phyloP scores from a whole-genome alignment of 73 alveolate genomes.

The Blepharisma stoltei region DNA sequence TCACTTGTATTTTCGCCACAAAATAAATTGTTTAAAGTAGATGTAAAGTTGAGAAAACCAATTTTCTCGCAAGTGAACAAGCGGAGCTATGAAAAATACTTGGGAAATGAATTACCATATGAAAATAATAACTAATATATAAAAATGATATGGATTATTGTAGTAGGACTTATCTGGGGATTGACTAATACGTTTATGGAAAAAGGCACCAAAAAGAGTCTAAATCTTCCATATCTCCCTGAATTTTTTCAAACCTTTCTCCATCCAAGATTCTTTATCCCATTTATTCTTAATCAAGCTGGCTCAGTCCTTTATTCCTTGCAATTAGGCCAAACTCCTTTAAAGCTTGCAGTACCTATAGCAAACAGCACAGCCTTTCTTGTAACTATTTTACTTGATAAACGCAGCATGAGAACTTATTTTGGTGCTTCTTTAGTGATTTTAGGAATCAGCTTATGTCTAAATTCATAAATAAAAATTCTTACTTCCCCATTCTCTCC shows the following conservation, averaged over 20 bases:
- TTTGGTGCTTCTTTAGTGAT: slow-evolving; percentile 39
- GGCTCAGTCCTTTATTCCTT: slow-evolving; percentile 51
- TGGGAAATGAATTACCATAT: too few relatives aligned
- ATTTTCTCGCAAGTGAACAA: too few relatives aligned
- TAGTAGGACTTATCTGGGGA: slow-evolving; percentile 71
- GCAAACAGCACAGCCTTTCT: slow-evolving; percentile 46
- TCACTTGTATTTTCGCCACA: too few relatives aligned
- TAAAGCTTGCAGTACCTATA: slow-evolving; percentile 41
- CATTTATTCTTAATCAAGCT: slow-evolving; percentile 51
- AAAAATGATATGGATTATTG: slow-evolving; percentile 9
- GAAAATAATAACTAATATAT: background rate
- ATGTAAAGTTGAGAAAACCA: too few relatives aligned
- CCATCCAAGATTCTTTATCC: slow-evolving; percentile 50
- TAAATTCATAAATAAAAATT: background rate
- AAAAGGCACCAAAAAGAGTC: slow-evolving; percentile 46
- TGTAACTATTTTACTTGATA: slow-evolving; percentile 37
- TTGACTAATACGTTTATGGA: slow-evolving; percentile 63
- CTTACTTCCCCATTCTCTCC: background rate
- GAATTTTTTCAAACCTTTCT: slow-evolving; percentile 41
- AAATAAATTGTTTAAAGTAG: too few relatives aligned
- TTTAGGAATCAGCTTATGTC: slow-evolving; percentile 35
- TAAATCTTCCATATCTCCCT: slow-evolving; percentile 36
- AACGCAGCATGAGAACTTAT: slow-evolving; percentile 34
- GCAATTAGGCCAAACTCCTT: slow-evolving; percentile 50
- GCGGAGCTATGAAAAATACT: too few relatives aligned